Percentiles rank a stretch among this genome's conserved stretches.
Conservation (phyloP, 495 filamentous ascomycete species). For the Cairneyella variabilis region DNA sequence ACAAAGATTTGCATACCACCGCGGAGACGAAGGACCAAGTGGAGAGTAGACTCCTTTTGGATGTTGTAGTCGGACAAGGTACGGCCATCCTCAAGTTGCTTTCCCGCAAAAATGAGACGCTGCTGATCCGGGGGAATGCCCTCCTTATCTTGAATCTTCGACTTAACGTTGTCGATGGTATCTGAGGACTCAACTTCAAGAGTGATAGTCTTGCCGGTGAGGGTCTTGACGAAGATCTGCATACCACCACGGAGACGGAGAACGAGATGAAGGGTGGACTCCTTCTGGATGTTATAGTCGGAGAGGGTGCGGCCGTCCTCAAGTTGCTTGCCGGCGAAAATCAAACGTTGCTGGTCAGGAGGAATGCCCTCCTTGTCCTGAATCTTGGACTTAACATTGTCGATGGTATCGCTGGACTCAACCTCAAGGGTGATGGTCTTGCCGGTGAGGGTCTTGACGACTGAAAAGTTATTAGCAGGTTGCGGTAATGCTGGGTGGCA, state of each 20-base stretch:
- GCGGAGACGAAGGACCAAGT: slow-evolving; percentile 93
- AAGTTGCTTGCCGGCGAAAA: slow-evolving; percentile 96
- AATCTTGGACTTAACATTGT: slow-evolving; percentile 84
- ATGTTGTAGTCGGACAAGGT: slow-evolving; percentile 99
- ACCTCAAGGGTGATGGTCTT: slow-evolving; percentile 99
- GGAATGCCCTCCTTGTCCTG: slow-evolving; percentile 95
- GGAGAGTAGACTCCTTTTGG: slow-evolving; percentile 97
- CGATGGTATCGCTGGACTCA: slow-evolving; percentile 92
- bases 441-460: slow-evolving; percentile 88
- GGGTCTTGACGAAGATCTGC: slow-evolving; percentile 83
- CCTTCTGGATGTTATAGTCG: slow-evolving; percentile 99
- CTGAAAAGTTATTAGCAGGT: slow-evolving; percentile 31
- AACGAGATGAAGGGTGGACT: slow-evolving; percentile 91
- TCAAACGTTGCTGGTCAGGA: slow-evolving; percentile 89
- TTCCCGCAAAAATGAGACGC: slow-evolving; percentile 98
- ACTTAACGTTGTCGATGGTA: slow-evolving; percentile 93
- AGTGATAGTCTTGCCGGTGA: slow-evolving; percentile 93
- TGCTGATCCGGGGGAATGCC: slow-evolving; percentile 99
- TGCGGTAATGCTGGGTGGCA: slow-evolving; percentile 16
- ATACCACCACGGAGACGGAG: slow-evolving; percentile 98
- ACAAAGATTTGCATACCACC: slow-evolving; percentile 98
- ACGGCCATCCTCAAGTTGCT: slow-evolving; percentile 70
- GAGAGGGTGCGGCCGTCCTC: slow-evolving; percentile 77
- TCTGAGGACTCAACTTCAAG: slow-evolving; percentile 87
- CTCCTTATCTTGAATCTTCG: slow-evolving; percentile 98